Evolutionary conservation across 2,329 filamentous ascomycete genomes (phyloP).

Genomic region (Aspergillus caelatus): DNA sequence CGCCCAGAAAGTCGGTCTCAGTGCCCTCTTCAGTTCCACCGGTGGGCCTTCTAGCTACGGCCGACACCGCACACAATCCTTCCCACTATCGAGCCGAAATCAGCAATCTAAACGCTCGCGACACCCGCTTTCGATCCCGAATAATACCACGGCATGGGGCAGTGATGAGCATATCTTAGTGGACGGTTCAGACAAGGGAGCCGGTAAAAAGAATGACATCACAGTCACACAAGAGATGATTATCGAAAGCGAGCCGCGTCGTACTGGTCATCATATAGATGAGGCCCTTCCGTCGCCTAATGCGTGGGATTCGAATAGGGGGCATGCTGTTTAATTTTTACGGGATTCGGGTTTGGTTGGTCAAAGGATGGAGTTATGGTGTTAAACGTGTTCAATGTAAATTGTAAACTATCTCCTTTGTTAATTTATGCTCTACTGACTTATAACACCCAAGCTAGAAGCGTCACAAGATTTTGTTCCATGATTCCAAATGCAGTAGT

Average conservation of each 20-base stretch:
- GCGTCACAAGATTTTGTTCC: too few relatives aligned
- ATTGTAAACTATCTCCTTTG: background rate
- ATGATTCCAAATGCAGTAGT: too few relatives aligned
- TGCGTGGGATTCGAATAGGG: background rate
- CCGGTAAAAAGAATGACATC: slow-evolving; percentile 22
- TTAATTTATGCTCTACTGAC: background rate
- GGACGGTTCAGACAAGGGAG: background rate
- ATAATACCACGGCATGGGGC: slow-evolving; percentile 26
- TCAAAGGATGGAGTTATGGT: background rate
- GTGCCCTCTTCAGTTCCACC: slow-evolving; percentile 28
- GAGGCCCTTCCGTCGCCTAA: background rate
- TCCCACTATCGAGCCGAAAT: slow-evolving; percentile 25
- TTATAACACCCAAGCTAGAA: too few relatives aligned
- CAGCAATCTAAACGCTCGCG: slow-evolving; percentile 7
- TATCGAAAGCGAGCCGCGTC: slow-evolving; percentile 25
- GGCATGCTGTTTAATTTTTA: background rate
- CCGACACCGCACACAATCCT: slow-evolving; percentile 17
- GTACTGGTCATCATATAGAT: background rate
- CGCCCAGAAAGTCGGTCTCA: slow-evolving; percentile 30
- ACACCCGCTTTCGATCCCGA: background rate
- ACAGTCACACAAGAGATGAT: slow-evolving; percentile 31
- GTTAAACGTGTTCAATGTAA: background rate
- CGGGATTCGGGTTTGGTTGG: background rate
- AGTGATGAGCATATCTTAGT: slow-evolving; percentile 33
- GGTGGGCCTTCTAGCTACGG: slow-evolving; percentile 14